These are phyloP conservation scores for Ganoderma lingzhi DNA, from an alignment of 1,284 basidiomycete genomes.

Conservation along the genomic window DNA sequence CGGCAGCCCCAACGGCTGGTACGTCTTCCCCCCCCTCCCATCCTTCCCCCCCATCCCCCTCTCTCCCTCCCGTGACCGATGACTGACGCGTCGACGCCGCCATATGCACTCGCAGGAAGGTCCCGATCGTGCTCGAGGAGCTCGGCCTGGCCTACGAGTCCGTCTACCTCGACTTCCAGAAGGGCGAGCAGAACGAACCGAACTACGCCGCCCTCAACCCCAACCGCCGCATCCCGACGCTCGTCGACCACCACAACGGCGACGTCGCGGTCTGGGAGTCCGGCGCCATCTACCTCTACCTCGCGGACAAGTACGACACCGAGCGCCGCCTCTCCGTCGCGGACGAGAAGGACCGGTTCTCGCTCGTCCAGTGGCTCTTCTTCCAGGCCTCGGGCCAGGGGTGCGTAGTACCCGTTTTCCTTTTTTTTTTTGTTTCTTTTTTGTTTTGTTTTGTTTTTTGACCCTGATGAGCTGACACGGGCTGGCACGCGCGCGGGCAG, in stretches of 20 bases:
- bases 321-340: constrained; percentile 33
- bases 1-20: constrained; percentile 17
- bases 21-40: not conserved
- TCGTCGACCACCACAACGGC: constrained; percentile 47
- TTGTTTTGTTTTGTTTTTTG: too few relatives aligned
- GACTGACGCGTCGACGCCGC: too few relatives aligned
- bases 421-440: too few relatives aligned
- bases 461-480: too few relatives aligned
- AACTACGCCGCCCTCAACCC: constrained; percentile 62
- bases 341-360: constrained; percentile 30
- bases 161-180: constrained; percentile 42
- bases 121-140: constrained; percentile 34
- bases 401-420: constrained; percentile 14
- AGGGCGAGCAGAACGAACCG: constrained; percentile 56
- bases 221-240: constrained; percentile 62
- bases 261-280: constrained; percentile 58
- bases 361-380: constrained; percentile 38
- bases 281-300: constrained; percentile 42
- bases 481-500: constrained; percentile 12
- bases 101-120: constrained; percentile 37
- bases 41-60: not conserved
- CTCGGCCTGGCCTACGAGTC: constrained; percentile 40
- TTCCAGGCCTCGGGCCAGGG: constrained; percentile 41
- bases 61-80: not conserved
- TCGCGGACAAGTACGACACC: constrained; percentile 35